These are phyloP conservation scores for Eimeria falciformis DNA, from an alignment of 169 alveolate genomes.

Conservation along the genomic window DNA sequence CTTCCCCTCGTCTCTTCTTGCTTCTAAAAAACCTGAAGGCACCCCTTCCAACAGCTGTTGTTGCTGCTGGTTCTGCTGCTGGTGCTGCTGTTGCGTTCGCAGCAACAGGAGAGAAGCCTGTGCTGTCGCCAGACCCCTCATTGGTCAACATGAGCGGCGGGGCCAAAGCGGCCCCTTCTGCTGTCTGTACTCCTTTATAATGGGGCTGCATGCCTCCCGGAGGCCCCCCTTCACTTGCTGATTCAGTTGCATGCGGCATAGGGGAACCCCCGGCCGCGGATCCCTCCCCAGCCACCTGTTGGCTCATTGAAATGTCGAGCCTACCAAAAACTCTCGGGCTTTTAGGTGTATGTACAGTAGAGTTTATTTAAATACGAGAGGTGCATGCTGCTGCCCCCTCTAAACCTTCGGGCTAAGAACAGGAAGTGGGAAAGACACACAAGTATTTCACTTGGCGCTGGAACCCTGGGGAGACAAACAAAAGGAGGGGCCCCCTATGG, in stretches of 20 bases:
- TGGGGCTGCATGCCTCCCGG: neutral
- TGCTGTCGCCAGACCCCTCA: conserved; percentile 21
- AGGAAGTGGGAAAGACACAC: too few relatives aligned
- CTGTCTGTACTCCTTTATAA: conserved; percentile 4
- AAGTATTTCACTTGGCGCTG: too few relatives aligned
- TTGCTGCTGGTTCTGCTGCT: neutral
- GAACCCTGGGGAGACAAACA: too few relatives aligned
- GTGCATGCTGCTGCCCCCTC: too few relatives aligned
- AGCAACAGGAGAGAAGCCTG: conserved; percentile 30
- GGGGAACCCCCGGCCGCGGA: neutral
- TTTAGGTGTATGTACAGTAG: neutral
- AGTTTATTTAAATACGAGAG: too few relatives aligned
- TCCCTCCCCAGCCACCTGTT: conserved; percentile 9
- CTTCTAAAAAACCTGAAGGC: neutral
- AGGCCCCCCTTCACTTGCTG: neutral
- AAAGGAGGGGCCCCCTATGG: too few relatives aligned
- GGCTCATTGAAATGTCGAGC: neutral
- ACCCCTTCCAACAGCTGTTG: neutral
- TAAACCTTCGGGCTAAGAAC: too few relatives aligned
- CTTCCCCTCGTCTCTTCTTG: neutral
- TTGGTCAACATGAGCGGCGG: neutral
- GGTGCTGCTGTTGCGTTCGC: conserved; percentile 3
- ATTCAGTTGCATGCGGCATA: neutral
- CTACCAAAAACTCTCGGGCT: neutral
- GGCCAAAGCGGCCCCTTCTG: neutral